A percentile compares a stretch with the other conserved stretches of the same genome.
phyloP scores from a whole-genome alignment of 257 asterid genomes.

The Leptodermis oblonga region DNA sequence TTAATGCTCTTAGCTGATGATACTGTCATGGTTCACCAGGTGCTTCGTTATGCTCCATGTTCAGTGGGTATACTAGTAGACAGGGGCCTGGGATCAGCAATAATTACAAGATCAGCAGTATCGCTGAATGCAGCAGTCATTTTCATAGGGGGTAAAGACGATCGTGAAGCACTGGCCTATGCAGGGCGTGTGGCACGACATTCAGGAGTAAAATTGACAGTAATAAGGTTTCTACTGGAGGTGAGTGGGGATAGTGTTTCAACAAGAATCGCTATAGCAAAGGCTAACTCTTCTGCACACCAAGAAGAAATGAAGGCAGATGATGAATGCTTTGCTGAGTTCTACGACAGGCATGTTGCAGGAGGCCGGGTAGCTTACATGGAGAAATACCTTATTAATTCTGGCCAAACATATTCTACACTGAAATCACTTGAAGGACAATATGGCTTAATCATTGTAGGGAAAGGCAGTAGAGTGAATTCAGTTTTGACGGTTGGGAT shows the following conservation, averaged over 20 bases:
- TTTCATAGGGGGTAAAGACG: conserved; percentile 92
- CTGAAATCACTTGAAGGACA: conserved; percentile 80
- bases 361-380: conserved; percentile 84
- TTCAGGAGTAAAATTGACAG: conserved; percentile 82
- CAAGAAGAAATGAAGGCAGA: conserved; percentile 84
- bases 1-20: neutral
- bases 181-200: conserved; percentile 90
- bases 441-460: conserved; percentile 78
- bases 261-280: conserved; percentile 62
- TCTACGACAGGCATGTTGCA: conserved; percentile 74
- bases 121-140: conserved; percentile 77
- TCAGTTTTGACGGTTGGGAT: conserved; percentile 77
- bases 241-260: conserved; percentile 61
- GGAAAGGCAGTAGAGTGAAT: conserved; percentile 79
- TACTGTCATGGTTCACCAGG: conserved; percentile 21
- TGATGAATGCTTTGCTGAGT: conserved; percentile 83
- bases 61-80: conserved; percentile 80
- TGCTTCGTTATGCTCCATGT: conserved; percentile 86
- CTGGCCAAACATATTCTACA: conserved; percentile 81
- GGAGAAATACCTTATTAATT: conserved; percentile 83
- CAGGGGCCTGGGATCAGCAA: conserved; percentile 68
- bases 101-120: conserved; percentile 40
- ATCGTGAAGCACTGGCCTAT: conserved; percentile 73
- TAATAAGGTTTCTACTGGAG: conserved; percentile 72
- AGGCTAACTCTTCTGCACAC: conserved; percentile 62